phyloP scores from a whole-genome alignment of 768 basidiomycete species.

The Podaxis sp. region DNA sequence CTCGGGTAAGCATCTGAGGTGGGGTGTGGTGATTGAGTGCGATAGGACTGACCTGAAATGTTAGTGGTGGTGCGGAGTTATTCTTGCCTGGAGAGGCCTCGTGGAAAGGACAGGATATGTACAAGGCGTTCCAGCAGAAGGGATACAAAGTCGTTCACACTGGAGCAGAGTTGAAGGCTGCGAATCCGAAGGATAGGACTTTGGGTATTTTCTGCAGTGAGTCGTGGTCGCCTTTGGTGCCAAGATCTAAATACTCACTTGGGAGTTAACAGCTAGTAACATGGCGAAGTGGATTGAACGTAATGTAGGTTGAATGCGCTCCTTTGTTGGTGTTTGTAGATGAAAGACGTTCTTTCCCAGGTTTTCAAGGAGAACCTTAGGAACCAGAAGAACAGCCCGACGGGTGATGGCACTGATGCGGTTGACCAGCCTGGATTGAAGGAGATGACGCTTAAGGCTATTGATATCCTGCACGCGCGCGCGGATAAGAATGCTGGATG shows the following conservation, averaged over 20 bases:
- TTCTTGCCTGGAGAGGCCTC: conserved; percentile 39
- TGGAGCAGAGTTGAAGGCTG: conserved; percentile 33
- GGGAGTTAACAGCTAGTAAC: background rate
- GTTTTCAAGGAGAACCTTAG: conserved; percentile 37
- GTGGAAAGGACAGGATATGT: conserved; percentile 39
- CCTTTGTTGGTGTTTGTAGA: background rate
- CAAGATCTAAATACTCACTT: background rate
- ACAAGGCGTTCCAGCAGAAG: conserved; percentile 37
- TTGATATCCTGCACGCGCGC: conserved; percentile 41
- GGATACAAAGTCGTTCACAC: conserved; percentile 43
- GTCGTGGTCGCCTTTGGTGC: background rate
- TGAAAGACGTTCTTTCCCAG: conserved; percentile 16
- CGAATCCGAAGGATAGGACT: conserved; percentile 33
- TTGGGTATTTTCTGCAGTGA: conserved; percentile 43
- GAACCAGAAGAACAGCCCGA: conserved; percentile 37
- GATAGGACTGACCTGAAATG: background rate
- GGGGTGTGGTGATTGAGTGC: background rate
- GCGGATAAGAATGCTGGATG: conserved; percentile 38
- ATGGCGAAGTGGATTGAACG: conserved; percentile 49
- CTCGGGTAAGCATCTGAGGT: conserved; percentile 32
- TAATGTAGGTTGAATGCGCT: conserved; percentile 23
- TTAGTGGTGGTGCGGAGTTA: conserved; percentile 43
- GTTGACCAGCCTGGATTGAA: conserved; percentile 46
- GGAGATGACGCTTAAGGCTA: conserved; percentile 48
- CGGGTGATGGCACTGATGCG: conserved; percentile 42